Evolutionary conservation across 2,329 filamentous ascomycete genomes (phyloP).

Genomic region (Pseudocercospora macadamiae): DNA sequence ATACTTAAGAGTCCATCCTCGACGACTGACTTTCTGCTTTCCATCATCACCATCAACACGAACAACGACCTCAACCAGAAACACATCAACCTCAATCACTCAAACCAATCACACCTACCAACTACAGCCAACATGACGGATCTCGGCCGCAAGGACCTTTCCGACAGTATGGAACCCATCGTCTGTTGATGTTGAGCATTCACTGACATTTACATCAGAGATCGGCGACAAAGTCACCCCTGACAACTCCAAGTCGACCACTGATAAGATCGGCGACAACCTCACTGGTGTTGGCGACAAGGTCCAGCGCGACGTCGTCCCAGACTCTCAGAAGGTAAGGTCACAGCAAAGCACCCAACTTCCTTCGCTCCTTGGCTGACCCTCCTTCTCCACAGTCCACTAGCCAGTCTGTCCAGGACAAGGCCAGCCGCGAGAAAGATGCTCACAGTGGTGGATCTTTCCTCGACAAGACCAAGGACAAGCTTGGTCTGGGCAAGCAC

Average conservation of each 20-base stretch:
- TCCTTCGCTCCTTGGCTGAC: no score
- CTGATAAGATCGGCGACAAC: constrained; percentile 61
- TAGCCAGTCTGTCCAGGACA: constrained; percentile 56
- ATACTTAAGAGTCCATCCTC: not conserved
- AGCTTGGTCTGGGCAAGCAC: constrained; percentile 46
- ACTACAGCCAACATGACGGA: constrained; percentile 60
- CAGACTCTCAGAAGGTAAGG: not conserved
- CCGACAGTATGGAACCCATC: constrained; percentile 47
- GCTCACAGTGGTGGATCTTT: constrained; percentile 43
- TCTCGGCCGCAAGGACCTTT: constrained; percentile 63
- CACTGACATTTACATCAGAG: constrained; percentile 47
- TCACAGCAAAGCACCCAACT: no score
- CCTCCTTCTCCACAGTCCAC: no score
- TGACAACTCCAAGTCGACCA: constrained; percentile 63
- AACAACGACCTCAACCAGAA: constrained; percentile 12
- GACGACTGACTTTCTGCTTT: not conserved
- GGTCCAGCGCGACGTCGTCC: constrained; percentile 31
- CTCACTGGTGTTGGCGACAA: constrained; percentile 61
- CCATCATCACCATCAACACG: not conserved
- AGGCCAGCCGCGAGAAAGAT: constrained; percentile 51
- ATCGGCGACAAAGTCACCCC: constrained; percentile 60
- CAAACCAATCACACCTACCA: constrained; percentile 27
- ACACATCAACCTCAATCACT: constrained; percentile 11
- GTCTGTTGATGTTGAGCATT: constrained; percentile 2
- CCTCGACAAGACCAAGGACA: constrained; percentile 52